These are phyloP conservation scores for Rhodomyrtus psidioides DNA, from an alignment of 441 rosid genomes.

Conservation along the genomic window DNA sequence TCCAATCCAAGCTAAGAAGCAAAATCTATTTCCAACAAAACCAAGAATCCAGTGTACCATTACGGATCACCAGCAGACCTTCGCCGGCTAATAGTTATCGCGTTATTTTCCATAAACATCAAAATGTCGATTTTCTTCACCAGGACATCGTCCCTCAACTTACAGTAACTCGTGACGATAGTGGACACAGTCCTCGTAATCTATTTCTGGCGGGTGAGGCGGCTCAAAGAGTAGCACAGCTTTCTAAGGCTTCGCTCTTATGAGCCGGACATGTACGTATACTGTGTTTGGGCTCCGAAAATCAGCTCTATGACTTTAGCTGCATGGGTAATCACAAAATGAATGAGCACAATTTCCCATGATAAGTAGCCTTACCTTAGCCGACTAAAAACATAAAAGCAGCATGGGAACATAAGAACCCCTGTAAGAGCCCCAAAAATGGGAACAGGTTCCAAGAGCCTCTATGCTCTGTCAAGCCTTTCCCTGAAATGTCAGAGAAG, in stretches of 20 bases:
- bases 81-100: neutral
- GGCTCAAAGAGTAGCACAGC: neutral
- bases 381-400: neutral
- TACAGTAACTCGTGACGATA: neutral
- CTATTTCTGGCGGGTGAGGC: constrained; percentile 10
- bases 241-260: constrained; percentile 21
- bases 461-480: constrained; percentile 66
- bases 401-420: constrained; percentile 4
- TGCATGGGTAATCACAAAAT: constrained; percentile 15
- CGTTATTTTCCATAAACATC: neutral
- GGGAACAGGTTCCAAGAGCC: constrained; percentile 61
- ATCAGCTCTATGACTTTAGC: constrained; percentile 78
- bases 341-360: neutral
- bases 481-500: constrained; percentile 37
- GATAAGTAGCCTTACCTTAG: neutral
- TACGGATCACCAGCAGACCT: neutral
- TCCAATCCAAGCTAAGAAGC: neutral
- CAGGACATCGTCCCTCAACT: neutral
- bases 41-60: neutral
- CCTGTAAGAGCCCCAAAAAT: constrained; percentile 71
- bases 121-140: neutral
- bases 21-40: neutral
- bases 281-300: constrained; percentile 77
- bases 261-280: constrained; percentile 89
- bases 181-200: neutral